Conservation (phyloP, 768 basidiomycete genomes). For the Mycena latifolia region DNA sequence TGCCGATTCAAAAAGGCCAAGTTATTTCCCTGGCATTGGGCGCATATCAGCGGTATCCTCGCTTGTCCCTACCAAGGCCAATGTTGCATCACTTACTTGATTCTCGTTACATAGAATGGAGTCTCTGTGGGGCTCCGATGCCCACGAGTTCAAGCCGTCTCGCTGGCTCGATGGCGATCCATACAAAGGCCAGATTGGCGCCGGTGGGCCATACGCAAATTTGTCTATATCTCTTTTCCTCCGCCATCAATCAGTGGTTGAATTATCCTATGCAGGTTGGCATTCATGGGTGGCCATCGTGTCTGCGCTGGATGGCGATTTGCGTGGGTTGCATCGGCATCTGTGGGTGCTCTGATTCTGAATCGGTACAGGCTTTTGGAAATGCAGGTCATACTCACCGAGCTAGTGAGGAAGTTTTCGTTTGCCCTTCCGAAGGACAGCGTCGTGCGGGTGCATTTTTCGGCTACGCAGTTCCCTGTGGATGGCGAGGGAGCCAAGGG, state of each 20-base stretch:
- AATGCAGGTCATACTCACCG: conserved; percentile 24
- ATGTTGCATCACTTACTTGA: conserved; percentile 2
- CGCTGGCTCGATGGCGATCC: conserved; percentile 21
- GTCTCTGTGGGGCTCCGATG: conserved; percentile 30
- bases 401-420: conserved; percentile 18
- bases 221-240: conserved; percentile 18
- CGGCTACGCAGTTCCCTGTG: conserved; percentile 17
- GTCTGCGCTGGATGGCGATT: conserved; percentile 28
- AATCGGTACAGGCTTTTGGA: conserved; percentile 22
- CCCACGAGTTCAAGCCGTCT: conserved; percentile 25
- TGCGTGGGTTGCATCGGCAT: conserved; percentile 22
- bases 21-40: conserved; percentile 20
- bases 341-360: conserved; percentile 7
- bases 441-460: conserved; percentile 13
- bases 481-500: conserved; percentile 18
- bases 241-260: conserved; percentile 6
- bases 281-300: conserved; percentile 15
- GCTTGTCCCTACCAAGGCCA: neutral
- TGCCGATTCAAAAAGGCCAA: conserved; percentile 31
- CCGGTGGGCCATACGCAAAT: conserved; percentile 33
- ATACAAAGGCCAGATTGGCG: conserved; percentile 6
- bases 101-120: conserved; percentile 10
- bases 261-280: neutral
- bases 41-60: conserved; percentile 32
- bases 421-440: conserved; percentile 22